Conservation (phyloP, 768 basidiomycete species). For the Podaxis sp. region DNA sequence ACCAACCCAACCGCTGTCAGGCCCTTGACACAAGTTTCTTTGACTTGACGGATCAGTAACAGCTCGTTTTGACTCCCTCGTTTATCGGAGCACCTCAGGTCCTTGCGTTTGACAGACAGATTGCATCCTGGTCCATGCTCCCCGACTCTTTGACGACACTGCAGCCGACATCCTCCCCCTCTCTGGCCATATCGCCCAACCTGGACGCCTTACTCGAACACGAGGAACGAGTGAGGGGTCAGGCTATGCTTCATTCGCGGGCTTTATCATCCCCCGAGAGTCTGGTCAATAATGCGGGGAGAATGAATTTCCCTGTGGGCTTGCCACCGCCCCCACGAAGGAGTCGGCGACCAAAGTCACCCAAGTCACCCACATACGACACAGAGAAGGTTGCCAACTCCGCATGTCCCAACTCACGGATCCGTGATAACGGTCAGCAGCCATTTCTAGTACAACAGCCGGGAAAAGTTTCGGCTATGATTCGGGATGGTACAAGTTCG, state of each 20-base stretch:
- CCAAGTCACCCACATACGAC: conserved; percentile 15
- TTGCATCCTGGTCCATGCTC: neutral
- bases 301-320: conserved; percentile 39
- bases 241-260: conserved; percentile 10
- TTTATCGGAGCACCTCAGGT: neutral
- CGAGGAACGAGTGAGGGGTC: conserved; percentile 47
- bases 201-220: conserved; percentile 60
- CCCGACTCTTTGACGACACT: neutral
- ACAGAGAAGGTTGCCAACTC: conserved; percentile 11
- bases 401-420: neutral
- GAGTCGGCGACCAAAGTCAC: conserved; percentile 22
- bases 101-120: neutral
- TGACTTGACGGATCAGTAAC: neutral
- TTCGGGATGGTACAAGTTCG: conserved; percentile 14
- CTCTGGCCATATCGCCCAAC: conserved; percentile 56
- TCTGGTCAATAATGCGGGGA: neutral
- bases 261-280: conserved; percentile 4
- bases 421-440: neutral
- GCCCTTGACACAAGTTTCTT: neutral
- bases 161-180: conserved; percentile 19
- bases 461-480: conserved; percentile 12
- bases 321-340: conserved; percentile 52
- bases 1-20: neutral
- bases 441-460: conserved; percentile 11
- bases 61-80: neutral